These are phyloP conservation scores for Vaccinium vitisidaea DNA, from an alignment of 148 eudicot species.

Conservation along the genomic window DNA sequence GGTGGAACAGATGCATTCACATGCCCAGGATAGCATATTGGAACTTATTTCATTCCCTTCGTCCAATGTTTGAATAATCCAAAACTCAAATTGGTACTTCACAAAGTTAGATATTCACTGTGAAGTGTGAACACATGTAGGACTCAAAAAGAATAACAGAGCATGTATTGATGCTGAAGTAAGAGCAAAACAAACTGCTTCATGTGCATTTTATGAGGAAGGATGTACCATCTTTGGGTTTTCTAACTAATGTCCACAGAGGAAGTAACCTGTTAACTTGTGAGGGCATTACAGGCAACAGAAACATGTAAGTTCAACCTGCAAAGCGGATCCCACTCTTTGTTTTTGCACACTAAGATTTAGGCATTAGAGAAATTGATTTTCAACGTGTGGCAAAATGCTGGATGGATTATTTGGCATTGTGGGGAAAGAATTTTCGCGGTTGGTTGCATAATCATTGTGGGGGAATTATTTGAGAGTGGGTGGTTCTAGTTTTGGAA, in stretches of 20 bases:
- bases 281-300: slow-evolving; percentile 36
- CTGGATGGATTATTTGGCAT: too few relatives aligned
- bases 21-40: not conserved
- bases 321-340: slow-evolving; percentile 36
- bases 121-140: not conserved
- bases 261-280: slow-evolving; percentile 10
- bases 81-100: not conserved
- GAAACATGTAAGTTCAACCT: slow-evolving; percentile 20
- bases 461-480: too few relatives aligned
- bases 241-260: not conserved
- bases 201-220: not conserved
- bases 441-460: too few relatives aligned
- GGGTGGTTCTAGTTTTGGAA: too few relatives aligned
- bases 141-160: not conserved
- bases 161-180: not conserved
- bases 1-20: not conserved
- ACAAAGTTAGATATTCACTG: not conserved
- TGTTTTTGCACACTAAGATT: slow-evolving; percentile 25
- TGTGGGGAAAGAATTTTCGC: too few relatives aligned
- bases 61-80: not conserved
- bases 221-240: not conserved
- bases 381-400: not conserved
- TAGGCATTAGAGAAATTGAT: slow-evolving; percentile 12
- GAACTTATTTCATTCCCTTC: not conserved
- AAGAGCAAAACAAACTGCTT: not conserved